Base-by-base conservation (phyloP, 1,284 basidiomycete species). In the Phellinidium pouzarii region DNA sequence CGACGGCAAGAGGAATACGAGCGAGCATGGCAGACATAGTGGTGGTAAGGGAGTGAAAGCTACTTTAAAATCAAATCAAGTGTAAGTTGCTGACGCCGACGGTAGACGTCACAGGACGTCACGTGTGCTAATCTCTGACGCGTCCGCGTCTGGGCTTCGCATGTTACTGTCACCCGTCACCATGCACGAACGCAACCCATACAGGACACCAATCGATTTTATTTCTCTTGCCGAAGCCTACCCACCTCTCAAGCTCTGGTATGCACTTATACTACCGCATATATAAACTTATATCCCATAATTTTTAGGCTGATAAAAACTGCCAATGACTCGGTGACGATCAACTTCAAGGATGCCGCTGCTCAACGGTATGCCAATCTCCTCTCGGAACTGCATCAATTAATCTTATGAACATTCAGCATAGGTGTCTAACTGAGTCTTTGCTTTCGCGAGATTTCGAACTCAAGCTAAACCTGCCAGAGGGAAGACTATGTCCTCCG, bases 401-500 rank as follows among this genome's bases (percentile, higher is more conserved):
- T 6, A 8, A 9, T n/a, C 23, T 7, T 40, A 3, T 34, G 31
- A 14, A 27, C 11, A 43, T 19, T 4, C 26, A 58, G 50, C 38
- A 29, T 55, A 90, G 91, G 61, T 73, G 78, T 25, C 71, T 95
- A 55, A 94, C 91, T 0, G 73, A 82, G 56, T 87, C 88, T 0
- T 70, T 95, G 14, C 74, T 94, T 19, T 68, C 76, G 56, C 76
- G 82, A 17, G 91, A 94, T 66, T 94, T 92, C 62, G 66, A 70
- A 0, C 64, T 95, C 38, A 68, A 71, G 19, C 59, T 94, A 0
- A 62, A 70, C 3, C 65, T 95, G 6, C 83, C 88, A 0, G 65
- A 74, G 1, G 78, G 91, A 65, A 71, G 93, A 48, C 69, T 96
- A 3, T 95, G 92, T 67, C 93, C 93, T 19, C 87, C 92, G 0